phyloP scores from a whole-genome alignment of 139 green algal genomes.

The Micractinium sp. region DNA sequence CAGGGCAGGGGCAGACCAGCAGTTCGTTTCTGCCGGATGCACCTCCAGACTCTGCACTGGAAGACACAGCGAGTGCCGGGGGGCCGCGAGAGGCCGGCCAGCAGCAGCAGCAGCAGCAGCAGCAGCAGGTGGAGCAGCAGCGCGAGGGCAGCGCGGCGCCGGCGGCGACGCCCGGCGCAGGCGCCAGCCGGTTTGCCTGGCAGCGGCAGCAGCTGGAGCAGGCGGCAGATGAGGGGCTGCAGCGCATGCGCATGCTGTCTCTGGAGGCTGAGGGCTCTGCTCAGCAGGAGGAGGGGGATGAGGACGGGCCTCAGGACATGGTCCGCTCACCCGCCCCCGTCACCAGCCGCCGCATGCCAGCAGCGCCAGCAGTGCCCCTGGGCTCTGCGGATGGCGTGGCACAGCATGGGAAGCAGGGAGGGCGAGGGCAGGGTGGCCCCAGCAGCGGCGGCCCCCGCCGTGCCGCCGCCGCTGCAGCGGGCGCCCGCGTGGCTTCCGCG shows the following conservation, averaged over 20 bases:
- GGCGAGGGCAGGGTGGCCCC: background rate
- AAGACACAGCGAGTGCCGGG: slow-evolving; percentile 21
- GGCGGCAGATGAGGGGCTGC: background rate
- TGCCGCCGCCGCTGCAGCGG: background rate
- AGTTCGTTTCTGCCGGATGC: slow-evolving; percentile 30
- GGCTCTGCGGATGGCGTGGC: background rate
- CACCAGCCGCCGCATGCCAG: slow-evolving; percentile 17
- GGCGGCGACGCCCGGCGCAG: background rate
- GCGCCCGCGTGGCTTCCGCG: background rate
- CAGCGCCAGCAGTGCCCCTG: background rate
- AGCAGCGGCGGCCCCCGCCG: background rate
- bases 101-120: slow-evolving; percentile 6
- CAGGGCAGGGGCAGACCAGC: slow-evolving; percentile 22
- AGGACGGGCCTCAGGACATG: slow-evolving; percentile 20
- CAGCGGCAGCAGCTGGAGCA: background rate
- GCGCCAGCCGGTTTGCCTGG: background rate
- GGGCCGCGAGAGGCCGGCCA: background rate
- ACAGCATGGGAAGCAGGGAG: background rate
- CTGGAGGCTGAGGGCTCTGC: slow-evolving; percentile 22
- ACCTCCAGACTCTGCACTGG: slow-evolving; percentile 1
- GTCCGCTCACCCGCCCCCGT: slow-evolving; percentile 13
- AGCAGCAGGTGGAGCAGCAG: background rate
- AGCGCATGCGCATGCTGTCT: slow-evolving; percentile 31
- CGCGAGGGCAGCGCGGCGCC: background rate
- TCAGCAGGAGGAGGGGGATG: background rate